A percentile compares a stretch with the other conserved stretches of the same genome.
These are phyloP conservation scores for Begonia masoniana DNA, from an alignment of 306 rosid species.

Conservation along the genomic window DNA sequence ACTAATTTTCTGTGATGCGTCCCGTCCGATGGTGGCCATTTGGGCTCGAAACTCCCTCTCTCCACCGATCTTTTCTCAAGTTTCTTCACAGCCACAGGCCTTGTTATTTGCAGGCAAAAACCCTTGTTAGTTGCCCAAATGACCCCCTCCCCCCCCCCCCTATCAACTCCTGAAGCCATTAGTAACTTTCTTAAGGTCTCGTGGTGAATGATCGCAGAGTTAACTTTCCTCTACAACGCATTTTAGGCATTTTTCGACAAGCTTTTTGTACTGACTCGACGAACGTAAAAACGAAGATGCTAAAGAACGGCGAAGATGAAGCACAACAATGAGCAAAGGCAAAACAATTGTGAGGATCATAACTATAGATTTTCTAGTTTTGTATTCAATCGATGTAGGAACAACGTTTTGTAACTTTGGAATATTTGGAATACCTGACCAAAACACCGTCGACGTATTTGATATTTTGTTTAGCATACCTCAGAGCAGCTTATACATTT, in stretches of 20 bases:
- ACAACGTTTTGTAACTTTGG: not conserved
- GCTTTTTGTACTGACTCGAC: not conserved
- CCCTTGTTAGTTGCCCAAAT: not conserved
- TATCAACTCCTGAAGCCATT: slow-evolving; percentile 1
- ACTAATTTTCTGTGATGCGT: not conserved
- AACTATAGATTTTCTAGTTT: not conserved
- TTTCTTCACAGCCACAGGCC: not conserved
- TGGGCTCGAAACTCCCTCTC: not conserved
- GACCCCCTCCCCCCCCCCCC: not conserved
- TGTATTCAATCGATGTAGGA: not conserved
- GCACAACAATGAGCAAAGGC: not conserved
- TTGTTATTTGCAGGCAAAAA: not conserved
- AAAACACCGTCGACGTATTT: not conserved
- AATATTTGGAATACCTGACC: not conserved
- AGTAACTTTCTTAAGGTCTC: slow-evolving; percentile 1
- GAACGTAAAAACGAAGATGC: not conserved
- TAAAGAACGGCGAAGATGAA: not conserved
- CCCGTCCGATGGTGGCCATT: not conserved
- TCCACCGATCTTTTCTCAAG: not conserved
- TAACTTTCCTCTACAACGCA: slow-evolving; percentile 6
- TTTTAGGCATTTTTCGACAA: slow-evolving; percentile 4
- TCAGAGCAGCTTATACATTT: slow-evolving; percentile 2
- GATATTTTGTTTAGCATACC: not conserved
- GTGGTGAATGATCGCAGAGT: slow-evolving; percentile 7
- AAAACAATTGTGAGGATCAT: slow-evolving; percentile 1